Base-by-base conservation (phyloP, 345 rosid genomes). In the Pseudoturritis turrita region DNA sequence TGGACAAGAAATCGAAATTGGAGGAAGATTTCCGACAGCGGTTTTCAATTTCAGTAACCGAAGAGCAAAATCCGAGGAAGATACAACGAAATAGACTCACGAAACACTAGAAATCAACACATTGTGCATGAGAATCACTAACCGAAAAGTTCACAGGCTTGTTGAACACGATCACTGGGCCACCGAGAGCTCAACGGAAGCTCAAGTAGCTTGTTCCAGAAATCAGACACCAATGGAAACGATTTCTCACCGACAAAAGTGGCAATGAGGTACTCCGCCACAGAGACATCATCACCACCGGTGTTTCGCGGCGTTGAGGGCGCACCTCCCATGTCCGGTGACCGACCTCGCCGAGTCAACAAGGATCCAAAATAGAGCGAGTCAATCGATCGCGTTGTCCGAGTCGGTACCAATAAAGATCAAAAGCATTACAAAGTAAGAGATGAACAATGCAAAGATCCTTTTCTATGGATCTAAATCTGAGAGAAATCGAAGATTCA, bases 191-290 rank as follows among this genome's bases (percentile, higher is more conserved):
- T 83, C 77, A 78, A 76, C 35, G 97, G 99, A 66, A 95, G 89
- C 78, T 87, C 89, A 15, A 95, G 86, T 9, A 95, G 96, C 75
- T 89, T 91, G 79, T 86, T 87, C 99, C 99, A 95, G 85, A 88
- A 88, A 82, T 95, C 97, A 18, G 98, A 95, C 28, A 78, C 79
- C 58, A 95, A 70, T 0, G 98, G 96, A 65, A 91, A 86, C 55
- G 97, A 87, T 78, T 91, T 90, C 81, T 88, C 96, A n/a, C 98
- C 99, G 56, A 95, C 92, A 17, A 95, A 86, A n/a, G 88, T 75
- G 4, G 84, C 82, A 67, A 89, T 87, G 78, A 92, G 83, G 61
- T 88, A 80, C 82, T 87, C 98, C 31, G 72, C 53, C 62, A 85
- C 37, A 12, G 79, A 69, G 36, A 86, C 89, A 57, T 88, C 62